A percentile compares a stretch with the other conserved stretches of the same genome.
Conservation (phyloP, 768 basidiomycete genomes). For the Tricholoma flavovirens region DNA sequence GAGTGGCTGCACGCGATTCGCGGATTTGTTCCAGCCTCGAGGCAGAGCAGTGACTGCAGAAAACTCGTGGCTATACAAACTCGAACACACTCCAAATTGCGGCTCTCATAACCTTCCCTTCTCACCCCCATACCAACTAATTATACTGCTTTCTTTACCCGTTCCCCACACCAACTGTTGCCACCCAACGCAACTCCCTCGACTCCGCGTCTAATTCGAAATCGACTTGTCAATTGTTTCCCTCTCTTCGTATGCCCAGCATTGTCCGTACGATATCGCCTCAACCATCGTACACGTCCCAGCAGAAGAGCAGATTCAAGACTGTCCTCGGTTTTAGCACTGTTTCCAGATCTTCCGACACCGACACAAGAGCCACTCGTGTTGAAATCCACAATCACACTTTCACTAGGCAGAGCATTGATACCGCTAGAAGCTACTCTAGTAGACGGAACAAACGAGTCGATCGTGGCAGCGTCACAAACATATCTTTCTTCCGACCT, state of each 20-base stretch:
- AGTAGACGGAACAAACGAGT: conserved; percentile 28
- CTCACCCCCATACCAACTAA: conserved; percentile 5
- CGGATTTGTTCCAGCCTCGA: conserved; percentile 21
- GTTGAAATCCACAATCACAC: conserved; percentile 21
- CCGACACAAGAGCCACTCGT: conserved; percentile 21
- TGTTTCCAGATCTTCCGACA: conserved; percentile 30
- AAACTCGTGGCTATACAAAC: conserved; percentile 16
- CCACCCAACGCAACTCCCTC: neutral
- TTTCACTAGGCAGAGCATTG: conserved; percentile 37
- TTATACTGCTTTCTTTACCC: conserved; percentile 9
- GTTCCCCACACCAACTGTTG: conserved; percentile 3
- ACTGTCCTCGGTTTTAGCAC: conserved; percentile 40
- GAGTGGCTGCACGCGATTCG: conserved; percentile 15
- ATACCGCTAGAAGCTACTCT: conserved; percentile 34
- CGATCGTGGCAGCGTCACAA: conserved; percentile 32
- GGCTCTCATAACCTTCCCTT: conserved; percentile 9
- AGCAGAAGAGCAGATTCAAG: conserved; percentile 42
- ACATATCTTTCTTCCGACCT: conserved; percentile 39
- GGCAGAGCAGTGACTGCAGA: conserved; percentile 14
- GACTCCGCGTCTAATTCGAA: neutral
- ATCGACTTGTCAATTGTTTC: conserved; percentile 1
- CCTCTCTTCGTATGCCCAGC: conserved; percentile 7
- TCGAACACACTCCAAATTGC: conserved; percentile 12
- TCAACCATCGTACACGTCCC: conserved; percentile 12
- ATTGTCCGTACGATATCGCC: conserved; percentile 12